A percentile compares a stretch with the other conserved stretches of the same genome.
These are phyloP conservation scores for Fusarium burgessii DNA, from an alignment of 2,329 filamentous ascomycete genomes.

Conservation along the genomic window DNA sequence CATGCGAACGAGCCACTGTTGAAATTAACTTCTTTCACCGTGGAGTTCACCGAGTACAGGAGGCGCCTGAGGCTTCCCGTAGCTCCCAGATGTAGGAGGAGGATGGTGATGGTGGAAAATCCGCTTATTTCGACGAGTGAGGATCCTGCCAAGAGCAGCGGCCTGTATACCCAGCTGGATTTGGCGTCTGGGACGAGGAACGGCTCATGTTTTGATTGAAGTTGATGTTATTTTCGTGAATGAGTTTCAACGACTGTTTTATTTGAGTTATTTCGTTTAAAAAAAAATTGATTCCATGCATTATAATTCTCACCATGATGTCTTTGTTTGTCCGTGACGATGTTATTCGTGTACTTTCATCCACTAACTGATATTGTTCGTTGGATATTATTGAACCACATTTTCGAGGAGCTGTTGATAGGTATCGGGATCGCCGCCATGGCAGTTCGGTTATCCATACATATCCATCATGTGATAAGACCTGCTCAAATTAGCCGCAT, in stretches of 20 bases:
- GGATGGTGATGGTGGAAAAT: constrained; percentile 24
- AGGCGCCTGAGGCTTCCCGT: constrained; percentile 3
- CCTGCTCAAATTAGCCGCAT: constrained; percentile 22
- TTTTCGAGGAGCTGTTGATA: not conserved
- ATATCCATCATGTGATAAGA: not conserved
- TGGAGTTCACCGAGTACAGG: not conserved
- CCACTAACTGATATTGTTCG: not conserved
- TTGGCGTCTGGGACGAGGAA: constrained; percentile 50
- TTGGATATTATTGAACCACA: not conserved
- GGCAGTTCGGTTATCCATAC: not conserved
- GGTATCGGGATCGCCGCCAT: not conserved
- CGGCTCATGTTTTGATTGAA: constrained; percentile 43
- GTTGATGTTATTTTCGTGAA: constrained; percentile 36
- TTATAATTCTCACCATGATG: not conserved
- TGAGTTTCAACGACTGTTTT: constrained; percentile 31
- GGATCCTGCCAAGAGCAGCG: constrained; percentile 42
- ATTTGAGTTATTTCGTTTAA: constrained; percentile 22
- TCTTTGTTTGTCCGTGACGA: not conserved
- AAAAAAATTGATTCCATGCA: constrained; percentile 27
- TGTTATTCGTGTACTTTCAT: not conserved
- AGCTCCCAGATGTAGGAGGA: constrained; percentile 1
- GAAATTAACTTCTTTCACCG: not conserved
- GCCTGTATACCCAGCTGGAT: constrained; percentile 46
- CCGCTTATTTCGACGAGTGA: constrained; percentile 40
- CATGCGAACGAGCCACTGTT: not conserved